Conservation (phyloP, 495 filamentous ascomycete species). For the Penicillium paradoxum region DNA sequence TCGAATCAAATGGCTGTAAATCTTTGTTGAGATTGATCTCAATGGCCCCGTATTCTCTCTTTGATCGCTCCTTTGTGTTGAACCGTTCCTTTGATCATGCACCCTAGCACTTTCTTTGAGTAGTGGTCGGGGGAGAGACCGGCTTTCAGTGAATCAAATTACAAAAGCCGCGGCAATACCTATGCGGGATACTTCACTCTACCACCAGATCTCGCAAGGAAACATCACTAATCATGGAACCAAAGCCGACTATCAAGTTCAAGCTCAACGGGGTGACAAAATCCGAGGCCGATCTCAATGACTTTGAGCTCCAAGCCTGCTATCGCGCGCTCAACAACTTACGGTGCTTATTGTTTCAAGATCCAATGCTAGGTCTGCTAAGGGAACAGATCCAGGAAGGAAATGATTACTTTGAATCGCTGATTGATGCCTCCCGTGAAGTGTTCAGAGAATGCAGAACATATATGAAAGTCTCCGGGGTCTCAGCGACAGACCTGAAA, state of each 20-base stretch:
- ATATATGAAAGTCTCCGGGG: neutral
- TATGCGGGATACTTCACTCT: too few relatives aligned
- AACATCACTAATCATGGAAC: neutral
- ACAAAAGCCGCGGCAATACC: too few relatives aligned
- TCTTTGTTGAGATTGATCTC: neutral
- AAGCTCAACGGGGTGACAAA: neutral
- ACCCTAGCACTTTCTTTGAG: too few relatives aligned
- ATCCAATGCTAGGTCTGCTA: neutral
- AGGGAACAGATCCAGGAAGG: neutral
- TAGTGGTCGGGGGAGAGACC: too few relatives aligned
- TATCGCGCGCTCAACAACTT: neutral
- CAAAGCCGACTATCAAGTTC: neutral
- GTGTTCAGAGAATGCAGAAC: neutral
- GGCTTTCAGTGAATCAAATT: too few relatives aligned
- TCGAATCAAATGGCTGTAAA: neutral
- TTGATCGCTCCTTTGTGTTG: too few relatives aligned
- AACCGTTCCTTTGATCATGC: neutral
- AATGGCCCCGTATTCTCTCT: neutral
- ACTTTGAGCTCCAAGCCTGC: slow-evolving; percentile 1
- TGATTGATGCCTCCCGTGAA: neutral
- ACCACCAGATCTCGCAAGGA: too few relatives aligned
- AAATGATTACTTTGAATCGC: neutral
- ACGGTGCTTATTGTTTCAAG: neutral
- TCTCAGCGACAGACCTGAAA: neutral
- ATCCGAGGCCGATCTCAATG: neutral